Base-by-base conservation (phyloP, 371 early-diverging fungal species). In the Batkoa obscura region DNA sequence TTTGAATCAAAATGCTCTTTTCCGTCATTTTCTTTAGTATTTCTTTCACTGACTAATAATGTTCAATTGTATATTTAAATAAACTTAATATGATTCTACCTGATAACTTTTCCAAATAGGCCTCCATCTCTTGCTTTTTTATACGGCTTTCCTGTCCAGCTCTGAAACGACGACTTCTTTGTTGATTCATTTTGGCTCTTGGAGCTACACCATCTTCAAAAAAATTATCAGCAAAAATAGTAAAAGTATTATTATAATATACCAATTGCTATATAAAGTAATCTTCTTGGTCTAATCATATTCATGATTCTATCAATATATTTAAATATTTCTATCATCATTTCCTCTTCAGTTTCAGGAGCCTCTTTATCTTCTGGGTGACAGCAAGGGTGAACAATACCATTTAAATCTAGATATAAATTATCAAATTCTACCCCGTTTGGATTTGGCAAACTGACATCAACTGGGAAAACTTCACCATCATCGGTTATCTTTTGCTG, bases 131-230 rank as follows among this genome's bases (percentile, higher is more conserved):
- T 57, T 82, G 80, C n/a, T 69, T 69, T 59, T 83, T 80, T 52
- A 75, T 74, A 60, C 81, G 72, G 1, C 86, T 84, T 55, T 94
- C 90, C 64, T 82, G 84, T 10, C 95, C 86, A 5, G 94, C 81
- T 56, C 94, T 79, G 76, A 96, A 99, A 64, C 99, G 88, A 58
- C 99, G 85, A 23, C 92, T 84, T 37, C 99, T 79, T 64, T 99
- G 99, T 68, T 99, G 98, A 66, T 98, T 97, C 90, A 99, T 94
- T 67, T 99, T 99, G 17, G 99, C 99, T 43, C 98, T 80, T 30
- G 99, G 99, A 0, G 99, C 99, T 12, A 99, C 99, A 41, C 99
- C 99, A 68, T 99, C 99, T 74, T 78, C 35, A 50, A 17, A 45
- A 30, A 54, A 50, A 1, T 30, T 10, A 35, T 37, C 12, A 43